Conservation (phyloP, 352 stramenopile species). For the Phytophthora vignae region DNA sequence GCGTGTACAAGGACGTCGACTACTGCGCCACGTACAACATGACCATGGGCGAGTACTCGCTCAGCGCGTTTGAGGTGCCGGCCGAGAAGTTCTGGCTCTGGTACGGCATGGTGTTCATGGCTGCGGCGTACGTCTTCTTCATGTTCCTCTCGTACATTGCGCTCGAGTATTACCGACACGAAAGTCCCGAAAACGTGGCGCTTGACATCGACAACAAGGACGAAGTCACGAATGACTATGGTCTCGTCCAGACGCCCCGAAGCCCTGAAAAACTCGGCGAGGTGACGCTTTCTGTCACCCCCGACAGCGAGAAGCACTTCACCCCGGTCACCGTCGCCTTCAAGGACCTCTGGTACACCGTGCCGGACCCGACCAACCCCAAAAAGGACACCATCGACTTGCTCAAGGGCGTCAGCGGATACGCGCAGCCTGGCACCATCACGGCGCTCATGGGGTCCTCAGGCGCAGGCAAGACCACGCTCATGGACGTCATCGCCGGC, state of each 20-base stretch:
- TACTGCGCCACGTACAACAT: conserved; percentile 8
- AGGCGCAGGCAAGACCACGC: no score
- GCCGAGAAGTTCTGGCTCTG: conserved; percentile 27
- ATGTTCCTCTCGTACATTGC: conserved; percentile 18
- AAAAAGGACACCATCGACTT: no score
- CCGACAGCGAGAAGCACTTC: conserved; percentile 13
- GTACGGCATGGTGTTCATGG: conserved; percentile 18
- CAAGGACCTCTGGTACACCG: conserved; percentile 3
- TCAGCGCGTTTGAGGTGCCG: conserved; percentile 8
- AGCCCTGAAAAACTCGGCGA: conserved; percentile 19
- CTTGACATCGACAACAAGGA: conserved; percentile 5
- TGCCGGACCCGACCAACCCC: no score
- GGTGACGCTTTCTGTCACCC: background rate
- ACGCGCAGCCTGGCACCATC: no score
- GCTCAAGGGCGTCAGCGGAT: no score
- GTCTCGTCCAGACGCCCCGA: background rate
- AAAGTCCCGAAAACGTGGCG: conserved; percentile 14
- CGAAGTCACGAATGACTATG: background rate
- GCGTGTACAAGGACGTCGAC: conserved; percentile 5
- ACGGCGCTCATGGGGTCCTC: no score
- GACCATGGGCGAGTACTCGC: conserved; percentile 10
- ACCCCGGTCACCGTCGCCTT: conserved; percentile 10
- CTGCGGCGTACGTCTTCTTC: conserved; percentile 11
- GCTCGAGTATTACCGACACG: conserved; percentile 10
- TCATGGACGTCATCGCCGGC: no score